These are phyloP conservation scores for Neckera pumila DNA, from an alignment of 225 moss, liverwort and hornwort species.

Conservation along the genomic window DNA sequence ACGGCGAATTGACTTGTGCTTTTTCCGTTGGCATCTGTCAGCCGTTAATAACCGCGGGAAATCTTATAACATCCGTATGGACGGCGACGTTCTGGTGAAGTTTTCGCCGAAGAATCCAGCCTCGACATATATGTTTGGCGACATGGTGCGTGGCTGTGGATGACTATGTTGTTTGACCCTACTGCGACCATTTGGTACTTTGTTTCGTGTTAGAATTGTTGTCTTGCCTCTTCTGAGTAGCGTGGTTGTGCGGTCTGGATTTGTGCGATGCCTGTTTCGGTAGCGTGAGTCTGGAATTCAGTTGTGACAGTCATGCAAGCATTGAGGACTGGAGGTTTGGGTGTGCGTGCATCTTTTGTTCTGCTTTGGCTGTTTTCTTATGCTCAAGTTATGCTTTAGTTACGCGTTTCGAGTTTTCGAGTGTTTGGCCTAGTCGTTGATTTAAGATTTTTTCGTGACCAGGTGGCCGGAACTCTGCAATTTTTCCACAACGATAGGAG, in stretches of 20 bases:
- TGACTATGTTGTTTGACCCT: neutral
- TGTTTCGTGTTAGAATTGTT: neutral
- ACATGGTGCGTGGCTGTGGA: constrained; percentile 38
- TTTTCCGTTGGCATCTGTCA: constrained; percentile 1
- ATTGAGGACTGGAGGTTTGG: no score
- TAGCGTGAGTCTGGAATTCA: neutral
- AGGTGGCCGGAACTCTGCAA: constrained; percentile 93
- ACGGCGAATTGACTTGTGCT: neutral
- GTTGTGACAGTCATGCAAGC: neutral
- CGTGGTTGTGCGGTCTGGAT: neutral
- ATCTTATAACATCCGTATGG: constrained; percentile 89
- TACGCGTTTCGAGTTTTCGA: accelerated
- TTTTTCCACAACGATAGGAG: constrained; percentile 80
- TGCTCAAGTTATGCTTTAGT: accelerated
- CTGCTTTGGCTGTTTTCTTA: neutral
- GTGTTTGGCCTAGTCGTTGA: neutral
- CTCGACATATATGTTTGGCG: constrained; percentile 78
- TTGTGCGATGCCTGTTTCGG: neutral
- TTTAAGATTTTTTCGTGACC: neutral
- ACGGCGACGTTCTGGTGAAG: constrained; percentile 83
- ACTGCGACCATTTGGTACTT: no score
- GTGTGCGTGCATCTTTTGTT: neutral
- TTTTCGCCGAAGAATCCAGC: constrained; percentile 91
- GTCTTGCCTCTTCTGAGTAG: neutral
- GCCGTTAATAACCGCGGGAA: constrained; percentile 64